These are phyloP conservation scores for Fusarium pseudoanthophilum DNA, from an alignment of 2,329 filamentous ascomycete species.

Conservation along the genomic window DNA sequence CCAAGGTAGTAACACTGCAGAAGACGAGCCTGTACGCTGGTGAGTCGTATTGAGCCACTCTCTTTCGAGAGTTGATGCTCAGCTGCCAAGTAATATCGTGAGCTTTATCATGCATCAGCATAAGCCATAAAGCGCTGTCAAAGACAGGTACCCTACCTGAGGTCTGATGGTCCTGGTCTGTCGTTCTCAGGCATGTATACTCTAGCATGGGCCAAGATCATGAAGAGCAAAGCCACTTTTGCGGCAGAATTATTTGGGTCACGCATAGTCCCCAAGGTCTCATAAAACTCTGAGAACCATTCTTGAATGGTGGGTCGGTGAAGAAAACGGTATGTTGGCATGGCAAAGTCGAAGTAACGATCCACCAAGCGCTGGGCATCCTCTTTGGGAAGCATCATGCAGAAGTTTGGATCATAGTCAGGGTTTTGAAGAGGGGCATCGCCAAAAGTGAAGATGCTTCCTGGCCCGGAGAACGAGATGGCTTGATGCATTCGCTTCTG, in stretches of 20 bases:
- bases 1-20: slow-evolving; percentile 58
- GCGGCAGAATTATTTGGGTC: slow-evolving; percentile 36
- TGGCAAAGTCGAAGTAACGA: slow-evolving; percentile 67
- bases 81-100: slow-evolving; percentile 44
- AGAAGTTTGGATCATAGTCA: slow-evolving; percentile 49
- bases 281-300: slow-evolving; percentile 58
- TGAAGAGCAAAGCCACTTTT: slow-evolving; percentile 58
- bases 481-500: slow-evolving; percentile 47
- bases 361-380: slow-evolving; percentile 53
- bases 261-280: slow-evolving; percentile 46
- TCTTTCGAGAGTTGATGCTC: slow-evolving; percentile 54
- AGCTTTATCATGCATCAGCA: slow-evolving; percentile 3
- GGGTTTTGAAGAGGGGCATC: slow-evolving; percentile 58
- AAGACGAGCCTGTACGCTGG: slow-evolving; percentile 55
- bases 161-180: slow-evolving; percentile 34
- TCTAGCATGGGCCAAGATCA: slow-evolving; percentile 62
- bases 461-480: slow-evolving; percentile 34
- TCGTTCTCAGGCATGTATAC: slow-evolving; percentile 51
- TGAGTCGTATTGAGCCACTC: slow-evolving; percentile 51
- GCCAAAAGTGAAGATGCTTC: slow-evolving; percentile 60
- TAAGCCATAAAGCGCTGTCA: too few relatives aligned
- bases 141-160: too few relatives aligned
- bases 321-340: slow-evolving; percentile 66
- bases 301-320: slow-evolving; percentile 61
- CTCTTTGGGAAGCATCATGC: slow-evolving; percentile 54